phyloP scores from a whole-genome alignment of 164 flowering plant genomes.

The Buxus sempervirens region DNA sequence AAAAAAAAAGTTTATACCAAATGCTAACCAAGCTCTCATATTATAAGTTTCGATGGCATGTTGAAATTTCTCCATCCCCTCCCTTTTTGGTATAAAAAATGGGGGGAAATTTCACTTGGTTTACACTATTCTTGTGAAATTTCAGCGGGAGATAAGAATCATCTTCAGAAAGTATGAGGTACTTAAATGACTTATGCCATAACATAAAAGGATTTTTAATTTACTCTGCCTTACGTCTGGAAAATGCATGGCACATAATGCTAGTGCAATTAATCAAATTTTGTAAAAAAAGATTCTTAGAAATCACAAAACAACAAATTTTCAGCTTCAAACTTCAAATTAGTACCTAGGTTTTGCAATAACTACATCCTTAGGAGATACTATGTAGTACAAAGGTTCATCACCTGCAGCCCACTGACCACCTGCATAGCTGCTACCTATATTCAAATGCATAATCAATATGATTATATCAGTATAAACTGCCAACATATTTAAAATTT shows the following conservation, averaged over 20 bases:
- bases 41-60: too few relatives aligned
- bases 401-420: slow-evolving; percentile 99
- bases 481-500: background rate
- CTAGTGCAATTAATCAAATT: background rate
- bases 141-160: too few relatives aligned
- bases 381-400: slow-evolving; percentile 93
- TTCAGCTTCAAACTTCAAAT: background rate
- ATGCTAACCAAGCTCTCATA: too few relatives aligned
- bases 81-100: too few relatives aligned
- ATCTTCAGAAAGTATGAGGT: background rate
- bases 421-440: slow-evolving; percentile 97
- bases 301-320: background rate
- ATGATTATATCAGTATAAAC: slow-evolving; percentile 4
- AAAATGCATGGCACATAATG: background rate
- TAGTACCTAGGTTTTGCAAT: slow-evolving; percentile 95
- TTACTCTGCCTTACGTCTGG: background rate
- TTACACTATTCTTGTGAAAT: too few relatives aligned
- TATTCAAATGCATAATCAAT: slow-evolving; percentile 21
- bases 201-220: background rate
- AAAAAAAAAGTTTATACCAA: too few relatives aligned
- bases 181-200: background rate
- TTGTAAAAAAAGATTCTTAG: background rate
- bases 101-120: too few relatives aligned
- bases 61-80: too few relatives aligned
- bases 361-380: slow-evolving; percentile 94